Percentiles rank a stretch among this genome's conserved stretches.
Evolutionary conservation across 2,329 filamentous ascomycete species (phyloP).

Genomic region (Aspergillus vadensis): DNA sequence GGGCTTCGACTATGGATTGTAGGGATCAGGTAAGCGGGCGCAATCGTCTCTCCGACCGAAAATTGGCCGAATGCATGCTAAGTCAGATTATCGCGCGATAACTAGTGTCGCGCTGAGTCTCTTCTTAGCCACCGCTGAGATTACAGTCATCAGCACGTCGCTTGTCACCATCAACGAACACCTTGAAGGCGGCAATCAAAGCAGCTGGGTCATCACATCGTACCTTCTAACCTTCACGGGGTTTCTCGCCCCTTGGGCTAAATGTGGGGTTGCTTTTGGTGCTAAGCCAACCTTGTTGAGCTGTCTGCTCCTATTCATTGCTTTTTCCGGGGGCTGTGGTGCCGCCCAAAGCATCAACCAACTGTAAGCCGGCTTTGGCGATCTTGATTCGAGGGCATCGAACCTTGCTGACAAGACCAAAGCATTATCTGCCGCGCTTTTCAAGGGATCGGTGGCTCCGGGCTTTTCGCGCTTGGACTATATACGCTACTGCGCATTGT

Average conservation of each 20-base stretch:
- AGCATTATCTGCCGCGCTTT: slow-evolving; percentile 55
- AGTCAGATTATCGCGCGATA: not conserved
- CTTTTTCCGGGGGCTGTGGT: slow-evolving; percentile 48
- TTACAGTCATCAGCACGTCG: slow-evolving; percentile 56
- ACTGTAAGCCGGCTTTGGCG: slow-evolving; percentile 26
- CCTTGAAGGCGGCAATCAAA: slow-evolving; percentile 40
- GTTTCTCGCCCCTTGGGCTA: slow-evolving; percentile 61
- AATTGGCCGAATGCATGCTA: not conserved
- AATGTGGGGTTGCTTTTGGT: slow-evolving; percentile 63
- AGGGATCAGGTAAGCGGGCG: not conserved
- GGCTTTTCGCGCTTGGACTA: slow-evolving; percentile 62
- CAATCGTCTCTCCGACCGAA: not conserved
- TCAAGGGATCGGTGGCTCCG: slow-evolving; percentile 57
- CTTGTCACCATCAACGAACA: slow-evolving; percentile 49
- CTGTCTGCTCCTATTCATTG: slow-evolving; percentile 48
- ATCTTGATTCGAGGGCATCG: not conserved
- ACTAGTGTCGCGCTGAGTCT: slow-evolving; percentile 22
- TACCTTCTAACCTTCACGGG: slow-evolving; percentile 55
- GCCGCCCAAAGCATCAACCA: slow-evolving; percentile 37
- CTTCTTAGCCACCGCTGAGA: slow-evolving; percentile 52
- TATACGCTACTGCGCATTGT: slow-evolving; percentile 59
- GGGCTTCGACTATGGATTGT: slow-evolving; percentile 4
- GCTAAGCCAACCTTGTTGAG: slow-evolving; percentile 46
- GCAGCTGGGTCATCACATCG: slow-evolving; percentile 52
- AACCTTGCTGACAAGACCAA: not conserved